phyloP scores from a whole-genome alignment of 1,284 basidiomycete genomes.

The Ustilago bromivora region DNA sequence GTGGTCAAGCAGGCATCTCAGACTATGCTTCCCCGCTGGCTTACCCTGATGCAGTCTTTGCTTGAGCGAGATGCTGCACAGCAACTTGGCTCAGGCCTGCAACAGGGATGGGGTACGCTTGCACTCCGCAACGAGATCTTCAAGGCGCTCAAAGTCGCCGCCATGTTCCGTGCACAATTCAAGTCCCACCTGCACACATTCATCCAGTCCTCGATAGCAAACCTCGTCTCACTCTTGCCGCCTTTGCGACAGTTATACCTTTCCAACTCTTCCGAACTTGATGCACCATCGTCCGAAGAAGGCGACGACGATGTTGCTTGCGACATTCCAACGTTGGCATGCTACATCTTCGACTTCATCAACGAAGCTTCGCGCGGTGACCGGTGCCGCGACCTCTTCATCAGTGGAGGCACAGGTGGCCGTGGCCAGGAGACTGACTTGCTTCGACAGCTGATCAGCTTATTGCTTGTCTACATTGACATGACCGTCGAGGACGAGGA shows the following conservation, averaged over 20 bases:
- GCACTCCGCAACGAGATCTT: conserved; percentile 59
- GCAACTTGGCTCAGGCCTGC: conserved; percentile 19
- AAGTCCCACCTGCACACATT: conserved; percentile 42
- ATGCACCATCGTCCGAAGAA: conserved; percentile 77
- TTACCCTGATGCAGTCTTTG: conserved; percentile 52
- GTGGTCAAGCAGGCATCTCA: conserved; percentile 84
- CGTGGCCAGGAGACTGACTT: conserved; percentile 71
- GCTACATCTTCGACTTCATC: conserved; percentile 84
- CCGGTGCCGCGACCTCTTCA: conserved; percentile 76
- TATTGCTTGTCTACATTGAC: conserved; percentile 81
- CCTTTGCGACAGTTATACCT: conserved; percentile 50
- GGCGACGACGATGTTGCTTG: conserved; percentile 77
- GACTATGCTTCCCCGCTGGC: conserved; percentile 86
- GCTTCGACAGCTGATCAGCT: conserved; percentile 75
- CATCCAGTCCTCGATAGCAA: conserved; percentile 35
- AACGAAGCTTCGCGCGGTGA: conserved; percentile 76
- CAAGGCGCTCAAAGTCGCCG: conserved; percentile 62
- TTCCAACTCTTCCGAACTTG: conserved; percentile 71
- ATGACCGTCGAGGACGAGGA: conserved; percentile 95
- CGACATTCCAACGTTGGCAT: conserved; percentile 78
- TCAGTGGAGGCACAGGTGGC: conserved; percentile 65
- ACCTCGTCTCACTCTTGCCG: conserved; percentile 47
- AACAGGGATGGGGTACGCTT: conserved; percentile 49
- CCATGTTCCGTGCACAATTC: conserved; percentile 60
- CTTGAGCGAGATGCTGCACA: conserved; percentile 30